These are phyloP conservation scores for Eimeria falciformis DNA, from an alignment of 169 alveolate species.

Conservation along the genomic window DNA sequence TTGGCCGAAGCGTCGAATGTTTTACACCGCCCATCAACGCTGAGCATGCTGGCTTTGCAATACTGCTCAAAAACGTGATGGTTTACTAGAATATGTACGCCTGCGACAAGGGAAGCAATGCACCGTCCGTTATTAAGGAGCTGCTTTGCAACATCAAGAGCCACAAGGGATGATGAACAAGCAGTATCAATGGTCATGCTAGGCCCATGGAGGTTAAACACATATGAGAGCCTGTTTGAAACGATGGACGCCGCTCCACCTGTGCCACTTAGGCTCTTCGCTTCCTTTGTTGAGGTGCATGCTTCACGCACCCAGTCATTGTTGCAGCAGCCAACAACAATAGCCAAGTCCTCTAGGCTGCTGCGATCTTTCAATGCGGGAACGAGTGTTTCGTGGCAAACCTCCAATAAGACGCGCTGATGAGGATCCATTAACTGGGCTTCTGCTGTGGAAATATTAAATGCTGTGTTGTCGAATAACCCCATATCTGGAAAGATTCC, in stretches of 20 bases:
- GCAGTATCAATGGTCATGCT: constrained; percentile 87
- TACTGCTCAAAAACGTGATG: constrained; percentile 78
- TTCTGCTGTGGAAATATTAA: constrained; percentile 79
- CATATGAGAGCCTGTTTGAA: constrained; percentile 82
- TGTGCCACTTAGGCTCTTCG: constrained; percentile 77
- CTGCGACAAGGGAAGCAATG: constrained; percentile 81
- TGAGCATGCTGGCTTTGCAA: constrained; percentile 82
- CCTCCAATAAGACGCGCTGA: constrained; percentile 84
- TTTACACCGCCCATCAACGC: constrained; percentile 80
- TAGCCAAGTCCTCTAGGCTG: constrained; percentile 72
- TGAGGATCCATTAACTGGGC: constrained; percentile 84
- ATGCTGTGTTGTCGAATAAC: constrained; percentile 78
- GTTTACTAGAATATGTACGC: constrained; percentile 79
- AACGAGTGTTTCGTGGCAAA: constrained; percentile 77
- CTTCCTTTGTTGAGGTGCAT: constrained; percentile 24
- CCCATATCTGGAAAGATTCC: constrained; percentile 77
- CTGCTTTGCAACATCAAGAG: constrained; percentile 81
- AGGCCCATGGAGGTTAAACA: constrained; percentile 81
- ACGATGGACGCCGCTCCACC: constrained; percentile 83
- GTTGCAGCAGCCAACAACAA: constrained; percentile 83
- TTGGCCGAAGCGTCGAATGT: constrained; percentile 84
- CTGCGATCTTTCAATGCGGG: neutral
- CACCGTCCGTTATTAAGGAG: constrained; percentile 12
- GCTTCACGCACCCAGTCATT: constrained; percentile 81
- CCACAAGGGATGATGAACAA: constrained; percentile 86